These are phyloP conservation scores for Diaporthe citrichinensis DNA, from an alignment of 2,329 filamentous ascomycete genomes.

Conservation along the genomic window DNA sequence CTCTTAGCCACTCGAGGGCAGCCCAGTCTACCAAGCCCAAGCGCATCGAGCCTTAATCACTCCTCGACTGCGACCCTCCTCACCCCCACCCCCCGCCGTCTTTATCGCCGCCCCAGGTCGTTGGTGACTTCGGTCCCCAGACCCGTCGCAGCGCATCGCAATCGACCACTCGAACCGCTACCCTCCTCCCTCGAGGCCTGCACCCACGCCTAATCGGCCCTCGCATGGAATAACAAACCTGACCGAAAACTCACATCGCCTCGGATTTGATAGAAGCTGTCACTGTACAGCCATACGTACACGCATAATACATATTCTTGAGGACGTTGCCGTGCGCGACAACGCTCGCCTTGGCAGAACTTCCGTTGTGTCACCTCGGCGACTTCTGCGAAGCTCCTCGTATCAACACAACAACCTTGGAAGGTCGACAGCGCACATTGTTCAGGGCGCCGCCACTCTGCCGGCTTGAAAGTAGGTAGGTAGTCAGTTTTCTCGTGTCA, in stretches of 20 bases:
- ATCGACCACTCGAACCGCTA: background rate
- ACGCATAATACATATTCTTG: conserved; percentile 21
- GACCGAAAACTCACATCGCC: background rate
- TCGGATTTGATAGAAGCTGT: conserved; percentile 21
- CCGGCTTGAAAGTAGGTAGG: conserved; percentile 13
- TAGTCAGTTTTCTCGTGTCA: background rate
- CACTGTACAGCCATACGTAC: conserved; percentile 17
- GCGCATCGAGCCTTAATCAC: conserved; percentile 3
- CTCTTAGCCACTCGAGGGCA: background rate
- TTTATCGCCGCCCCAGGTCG: background rate
- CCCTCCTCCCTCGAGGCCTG: background rate
- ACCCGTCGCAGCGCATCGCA: background rate
- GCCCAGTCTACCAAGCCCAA: background rate
- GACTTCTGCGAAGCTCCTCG: conserved; percentile 34
- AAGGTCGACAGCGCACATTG: conserved; percentile 10
- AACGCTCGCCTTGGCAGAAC: conserved; percentile 30
- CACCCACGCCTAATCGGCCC: background rate
- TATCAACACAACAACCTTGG: conserved; percentile 18
- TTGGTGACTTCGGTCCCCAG: background rate
- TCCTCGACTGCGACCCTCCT: conserved; percentile 9
- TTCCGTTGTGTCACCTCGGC: conserved; percentile 36
- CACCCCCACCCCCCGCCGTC: background rate
- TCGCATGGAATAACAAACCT: no score
- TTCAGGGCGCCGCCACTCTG: conserved; percentile 21
- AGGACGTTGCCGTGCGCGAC: conserved; percentile 31